Evolutionary conservation across 2,329 filamentous ascomycete species (phyloP).

Genomic region (Beauveria medogensis): DNA sequence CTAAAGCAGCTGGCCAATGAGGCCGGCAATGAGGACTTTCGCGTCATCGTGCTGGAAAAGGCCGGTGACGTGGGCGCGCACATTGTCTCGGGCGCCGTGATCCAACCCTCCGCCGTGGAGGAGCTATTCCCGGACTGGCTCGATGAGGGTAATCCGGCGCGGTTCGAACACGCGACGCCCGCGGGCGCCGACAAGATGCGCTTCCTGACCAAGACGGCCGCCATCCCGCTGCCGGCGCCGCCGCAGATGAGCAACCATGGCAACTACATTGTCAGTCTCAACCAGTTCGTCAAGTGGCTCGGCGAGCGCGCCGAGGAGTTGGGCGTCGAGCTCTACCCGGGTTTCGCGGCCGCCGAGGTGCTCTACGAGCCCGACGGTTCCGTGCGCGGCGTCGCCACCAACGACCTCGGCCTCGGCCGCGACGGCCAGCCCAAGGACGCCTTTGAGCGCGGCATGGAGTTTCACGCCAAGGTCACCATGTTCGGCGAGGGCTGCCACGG

Average conservation of each 20-base stretch:
- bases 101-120: constrained; percentile 79
- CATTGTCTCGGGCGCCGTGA: constrained; percentile 90
- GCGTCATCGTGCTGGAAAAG: constrained; percentile 89
- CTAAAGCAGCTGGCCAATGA: constrained; percentile 93
- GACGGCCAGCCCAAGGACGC: constrained; percentile 79
- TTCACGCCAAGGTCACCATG: constrained; percentile 83
- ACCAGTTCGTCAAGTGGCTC: constrained; percentile 92
- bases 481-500: constrained; percentile 95
- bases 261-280: constrained; percentile 95
- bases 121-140: constrained; percentile 94
- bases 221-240: constrained; percentile 76
- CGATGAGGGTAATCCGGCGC: constrained; percentile 74
- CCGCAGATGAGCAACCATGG: constrained; percentile 98
- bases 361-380: constrained; percentile 80
- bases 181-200: constrained; percentile 83
- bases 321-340: constrained; percentile 92
- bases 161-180: constrained; percentile 81
- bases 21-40: constrained; percentile 90
- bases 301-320: constrained; percentile 93
- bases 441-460: constrained; percentile 97
- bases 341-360: constrained; percentile 90
- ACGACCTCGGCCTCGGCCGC: constrained; percentile 79
- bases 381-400: constrained; percentile 90
- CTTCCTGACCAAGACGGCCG: constrained; percentile 74
- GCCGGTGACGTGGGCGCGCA: constrained; percentile 91